Evolutionary conservation across 2,329 filamentous ascomycete species (phyloP).

Genomic region (Colletotrichum filicis): DNA sequence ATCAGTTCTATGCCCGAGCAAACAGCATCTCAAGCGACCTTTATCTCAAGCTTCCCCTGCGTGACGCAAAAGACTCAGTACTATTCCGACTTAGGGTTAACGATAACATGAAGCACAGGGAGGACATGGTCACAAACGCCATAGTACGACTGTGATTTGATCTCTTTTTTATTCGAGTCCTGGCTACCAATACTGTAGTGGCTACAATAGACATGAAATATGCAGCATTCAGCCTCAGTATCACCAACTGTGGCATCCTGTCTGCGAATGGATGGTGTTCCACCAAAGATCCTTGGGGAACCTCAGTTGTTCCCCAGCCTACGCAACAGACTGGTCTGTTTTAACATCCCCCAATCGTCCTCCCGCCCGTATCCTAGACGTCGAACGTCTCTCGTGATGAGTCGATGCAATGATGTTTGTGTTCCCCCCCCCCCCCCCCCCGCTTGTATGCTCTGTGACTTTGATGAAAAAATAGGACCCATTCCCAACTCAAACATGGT

Average conservation of each 20-base stretch:
- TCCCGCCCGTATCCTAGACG: background rate
- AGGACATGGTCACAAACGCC: background rate
- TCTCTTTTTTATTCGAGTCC: background rate
- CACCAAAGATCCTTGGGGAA: background rate
- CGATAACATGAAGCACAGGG: no score
- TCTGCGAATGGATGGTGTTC: background rate
- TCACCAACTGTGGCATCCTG: background rate
- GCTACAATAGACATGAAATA: constrained; percentile 3
- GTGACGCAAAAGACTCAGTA: no score
- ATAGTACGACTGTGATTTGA: background rate
- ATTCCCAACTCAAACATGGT: constrained; percentile 26
- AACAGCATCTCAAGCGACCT: no score
- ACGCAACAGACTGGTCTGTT: background rate
- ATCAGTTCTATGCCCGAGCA: no score
- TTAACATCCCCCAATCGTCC: background rate
- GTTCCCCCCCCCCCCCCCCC: background rate
- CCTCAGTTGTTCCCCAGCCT: background rate
- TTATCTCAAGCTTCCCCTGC: no score
- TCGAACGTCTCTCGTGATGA: constrained; percentile 1
- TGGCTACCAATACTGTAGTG: constrained; percentile 9
- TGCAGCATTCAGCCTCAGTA: background rate
- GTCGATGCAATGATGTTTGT: background rate
- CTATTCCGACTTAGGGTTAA: no score
- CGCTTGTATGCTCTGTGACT: constrained; percentile 1
- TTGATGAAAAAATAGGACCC: background rate